A percentile compares a stretch with the other conserved stretches of the same genome.
These are phyloP conservation scores for Didymosphaeria variabile DNA, from an alignment of 2,329 filamentous ascomycete species.

Conservation along the genomic window DNA sequence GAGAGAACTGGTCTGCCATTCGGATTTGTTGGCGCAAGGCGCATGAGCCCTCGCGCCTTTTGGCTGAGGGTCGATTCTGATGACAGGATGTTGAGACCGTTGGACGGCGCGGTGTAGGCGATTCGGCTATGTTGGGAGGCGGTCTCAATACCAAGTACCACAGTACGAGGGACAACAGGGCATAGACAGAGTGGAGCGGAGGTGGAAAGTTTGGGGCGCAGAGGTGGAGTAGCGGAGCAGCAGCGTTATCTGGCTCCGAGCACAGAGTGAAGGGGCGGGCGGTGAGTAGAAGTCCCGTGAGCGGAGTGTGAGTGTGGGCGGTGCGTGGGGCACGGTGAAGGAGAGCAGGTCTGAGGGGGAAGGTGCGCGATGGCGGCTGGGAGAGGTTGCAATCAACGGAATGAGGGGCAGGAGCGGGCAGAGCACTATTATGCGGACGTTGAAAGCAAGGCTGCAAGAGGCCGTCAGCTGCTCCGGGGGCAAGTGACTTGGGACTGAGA, in stretches of 20 bases:
- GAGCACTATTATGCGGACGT: conserved; percentile 13
- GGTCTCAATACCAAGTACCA: background rate
- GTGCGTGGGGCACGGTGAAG: conserved; percentile 18
- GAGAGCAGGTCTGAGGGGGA: conserved; percentile 7
- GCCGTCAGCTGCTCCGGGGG: conserved; percentile 13
- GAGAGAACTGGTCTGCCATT: conserved; percentile 42
- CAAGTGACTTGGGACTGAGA: conserved; percentile 12
- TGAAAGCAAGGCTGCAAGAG: conserved; percentile 14
- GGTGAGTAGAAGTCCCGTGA: conserved; percentile 22
- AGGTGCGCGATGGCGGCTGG: conserved; percentile 2
- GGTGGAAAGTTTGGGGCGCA: background rate
- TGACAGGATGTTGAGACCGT: background rate
- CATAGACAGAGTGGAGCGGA: background rate
- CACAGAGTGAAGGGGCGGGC: conserved; percentile 18
- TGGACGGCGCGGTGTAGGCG: background rate
- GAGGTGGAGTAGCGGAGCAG: background rate
- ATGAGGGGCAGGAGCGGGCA: conserved; percentile 15
- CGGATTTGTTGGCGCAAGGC: conserved; percentile 8
- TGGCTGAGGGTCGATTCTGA: background rate
- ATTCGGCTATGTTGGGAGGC: background rate
- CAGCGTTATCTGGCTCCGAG: conserved; percentile 5
- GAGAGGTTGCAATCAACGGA: conserved; percentile 14
- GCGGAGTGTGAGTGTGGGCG: conserved; percentile 15
- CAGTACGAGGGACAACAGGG: background rate
- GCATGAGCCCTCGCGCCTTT: background rate